Percentiles rank a stretch among this genome's conserved stretches.
These are phyloP conservation scores for Starmerella roubikii DNA, from an alignment of 805 yeast genomes.

Conservation along the genomic window DNA sequence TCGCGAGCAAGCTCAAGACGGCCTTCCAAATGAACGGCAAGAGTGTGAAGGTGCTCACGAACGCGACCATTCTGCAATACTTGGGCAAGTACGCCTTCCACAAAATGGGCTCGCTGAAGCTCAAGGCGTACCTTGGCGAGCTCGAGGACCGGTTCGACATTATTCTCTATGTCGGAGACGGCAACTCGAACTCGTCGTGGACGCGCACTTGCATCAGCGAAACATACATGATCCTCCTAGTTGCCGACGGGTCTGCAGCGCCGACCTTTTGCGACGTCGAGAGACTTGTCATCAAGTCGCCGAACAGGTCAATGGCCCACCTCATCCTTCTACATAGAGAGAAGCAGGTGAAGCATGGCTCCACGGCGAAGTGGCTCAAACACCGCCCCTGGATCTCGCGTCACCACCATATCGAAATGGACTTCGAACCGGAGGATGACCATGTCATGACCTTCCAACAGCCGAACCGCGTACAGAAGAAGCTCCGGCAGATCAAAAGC, in stretches of 20 bases:
- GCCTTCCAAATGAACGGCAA: slow-evolving; percentile 63
- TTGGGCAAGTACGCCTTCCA: slow-evolving; percentile 90
- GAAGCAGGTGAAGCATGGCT: slow-evolving; percentile 67
- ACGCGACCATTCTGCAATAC: slow-evolving; percentile 62
- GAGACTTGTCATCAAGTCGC: slow-evolving; percentile 53
- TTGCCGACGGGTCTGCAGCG: slow-evolving; percentile 69
- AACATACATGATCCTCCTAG: slow-evolving; percentile 81
- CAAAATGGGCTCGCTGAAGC: slow-evolving; percentile 67
- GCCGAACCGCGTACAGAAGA: slow-evolving; percentile 10
- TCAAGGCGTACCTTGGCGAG: slow-evolving; percentile 80
- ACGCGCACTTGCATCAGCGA: slow-evolving; percentile 84
- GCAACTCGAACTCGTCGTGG: slow-evolving; percentile 68
- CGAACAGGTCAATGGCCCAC: slow-evolving; percentile 79
- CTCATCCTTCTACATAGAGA: slow-evolving; percentile 75
- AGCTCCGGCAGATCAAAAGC: slow-evolving; percentile 17
- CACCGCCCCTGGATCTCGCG: slow-evolving; percentile 81
- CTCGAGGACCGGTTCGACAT: slow-evolving; percentile 79
- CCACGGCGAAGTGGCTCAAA: slow-evolving; percentile 73
- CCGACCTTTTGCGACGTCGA: slow-evolving; percentile 81
- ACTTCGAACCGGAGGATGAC: slow-evolving; percentile 23
- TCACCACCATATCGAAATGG: slow-evolving; percentile 83
- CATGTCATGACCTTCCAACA: not conserved
- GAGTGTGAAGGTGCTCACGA: slow-evolving; percentile 66
- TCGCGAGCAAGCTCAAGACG: slow-evolving; percentile 58
- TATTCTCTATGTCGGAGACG: slow-evolving; percentile 81